Base-by-base conservation (phyloP, 2,329 filamentous ascomycete species). In the Xylaria hypoxylon region DNA sequence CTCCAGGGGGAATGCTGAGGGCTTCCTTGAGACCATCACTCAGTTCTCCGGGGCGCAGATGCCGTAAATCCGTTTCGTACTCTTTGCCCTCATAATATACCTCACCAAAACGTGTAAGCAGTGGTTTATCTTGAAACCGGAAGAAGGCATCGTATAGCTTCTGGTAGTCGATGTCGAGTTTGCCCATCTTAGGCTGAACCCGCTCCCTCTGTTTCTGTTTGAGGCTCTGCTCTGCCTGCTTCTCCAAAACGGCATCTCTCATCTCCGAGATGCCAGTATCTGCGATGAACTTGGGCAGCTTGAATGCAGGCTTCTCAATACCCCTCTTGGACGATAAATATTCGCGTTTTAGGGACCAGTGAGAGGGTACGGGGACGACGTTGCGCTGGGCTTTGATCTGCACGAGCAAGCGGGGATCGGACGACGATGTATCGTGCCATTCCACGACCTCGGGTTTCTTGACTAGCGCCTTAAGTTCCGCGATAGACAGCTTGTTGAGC, bases 31-130 rank as follows among this genome's bases (percentile, higher is more conserved):
- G 86, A 73, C 93, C 90, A 62, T 98, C 93, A 72, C 90, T 96
- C 55, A 98, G 80, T 73, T 98, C 94, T 40, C 96, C 96, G 1
- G 96, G 93, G 70, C 94, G 90, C 66, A 97, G 87, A 80, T 97
- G 92, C 73, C 92, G 90, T 70, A 97, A 87, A 77, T 98, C 97
- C 0, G 96, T 97, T 80, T 99, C 96, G 76, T 93, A 96, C 78
- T 99, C 96, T 79, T 99, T 99, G 77, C 96, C 96, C 80, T 99
- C 96, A 78, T 98, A 98, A 80, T 99, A 99, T n/a, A 99, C 94
- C 79, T 99, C 96, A 45, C 96, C 96, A 74, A 97, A 99, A 48
- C 94, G 88, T 35, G 96, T 98, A 69, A 99, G 83, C 73, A 94
- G 90, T 0, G 96, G 96, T 80, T 99, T 99, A 45, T 93, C 97